Percentiles rank a stretch among this genome's conserved stretches.
These are phyloP conservation scores for Senecio squalidus DNA, from an alignment of 140 eudicot species.

Conservation along the genomic window DNA sequence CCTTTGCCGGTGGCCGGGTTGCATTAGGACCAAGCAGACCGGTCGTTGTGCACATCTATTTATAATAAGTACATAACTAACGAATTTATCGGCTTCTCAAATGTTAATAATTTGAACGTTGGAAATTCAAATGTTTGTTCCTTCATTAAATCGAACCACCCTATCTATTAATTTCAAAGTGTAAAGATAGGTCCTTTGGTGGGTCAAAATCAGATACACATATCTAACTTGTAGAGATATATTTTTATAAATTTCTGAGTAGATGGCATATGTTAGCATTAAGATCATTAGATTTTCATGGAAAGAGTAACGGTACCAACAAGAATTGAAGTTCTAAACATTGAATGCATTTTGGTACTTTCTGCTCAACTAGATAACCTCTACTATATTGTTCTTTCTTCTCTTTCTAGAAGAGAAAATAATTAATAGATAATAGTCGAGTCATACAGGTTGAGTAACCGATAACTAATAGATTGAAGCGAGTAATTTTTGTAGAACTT, in stretches of 20 bases:
- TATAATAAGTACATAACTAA: too few species aligned
- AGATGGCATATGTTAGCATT: not conserved
- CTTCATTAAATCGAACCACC: not conserved
- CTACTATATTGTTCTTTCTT: not conserved
- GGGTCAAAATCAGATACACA: constrained; percentile 17
- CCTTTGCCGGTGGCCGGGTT: too few species aligned
- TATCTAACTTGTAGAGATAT: constrained; percentile 18
- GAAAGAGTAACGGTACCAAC: constrained; percentile 14
- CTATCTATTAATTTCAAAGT: constrained; percentile 3
- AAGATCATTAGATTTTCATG: constrained; percentile 13
- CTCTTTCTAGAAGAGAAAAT: not conserved
- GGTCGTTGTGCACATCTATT: too few species aligned
- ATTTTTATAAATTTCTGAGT: not conserved
- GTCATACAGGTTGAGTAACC: too few species aligned
- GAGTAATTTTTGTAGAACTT: not conserved
- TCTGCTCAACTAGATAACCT: constrained; percentile 12
- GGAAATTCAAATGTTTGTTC: not conserved
- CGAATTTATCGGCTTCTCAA: not conserved
- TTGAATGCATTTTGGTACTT: constrained; percentile 17
- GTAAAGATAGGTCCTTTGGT: constrained; percentile 18
- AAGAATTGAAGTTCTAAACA: constrained; percentile 19
- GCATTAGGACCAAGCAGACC: too few species aligned
- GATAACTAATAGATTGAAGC: not conserved
- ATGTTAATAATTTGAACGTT: not conserved
- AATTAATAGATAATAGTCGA: not conserved